Evolutionary conservation across 1,284 basidiomycete genomes (phyloP).

Genomic region (Ceratobasidium sp.): DNA sequence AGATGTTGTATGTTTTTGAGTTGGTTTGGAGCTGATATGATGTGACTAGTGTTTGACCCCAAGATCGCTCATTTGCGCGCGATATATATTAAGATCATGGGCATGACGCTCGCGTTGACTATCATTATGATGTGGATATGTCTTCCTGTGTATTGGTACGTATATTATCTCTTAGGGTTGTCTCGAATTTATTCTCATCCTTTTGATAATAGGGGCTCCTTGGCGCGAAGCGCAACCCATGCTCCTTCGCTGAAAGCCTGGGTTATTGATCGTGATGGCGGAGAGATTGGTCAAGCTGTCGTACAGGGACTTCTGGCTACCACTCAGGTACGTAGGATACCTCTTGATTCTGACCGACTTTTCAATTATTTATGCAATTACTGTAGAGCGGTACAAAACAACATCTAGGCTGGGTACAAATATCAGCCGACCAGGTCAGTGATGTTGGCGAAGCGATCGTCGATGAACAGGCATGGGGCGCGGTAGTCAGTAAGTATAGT

Average conservation of each 20-base stretch:
- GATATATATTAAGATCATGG: conserved; percentile 47
- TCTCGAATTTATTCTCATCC: not conserved
- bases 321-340: conserved; percentile 40
- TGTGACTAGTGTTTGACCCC: conserved; percentile 43
- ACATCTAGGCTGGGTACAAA: conserved; percentile 56
- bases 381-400: conserved; percentile 51
- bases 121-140: conserved; percentile 47
- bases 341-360: too few species aligned
- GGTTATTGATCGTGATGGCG: conserved; percentile 64
- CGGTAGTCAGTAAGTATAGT: conserved; percentile 57
- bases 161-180: not conserved
- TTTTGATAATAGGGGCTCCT: conserved; percentile 43
- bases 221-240: conserved; percentile 39
- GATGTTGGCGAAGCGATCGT: conserved; percentile 55
- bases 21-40: not conserved
- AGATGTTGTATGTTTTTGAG: not conserved
- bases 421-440: conserved; percentile 51
- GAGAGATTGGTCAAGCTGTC: conserved; percentile 59
- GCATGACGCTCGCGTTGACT: conserved; percentile 38
- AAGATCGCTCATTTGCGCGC: conserved; percentile 44
- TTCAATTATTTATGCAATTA: not conserved
- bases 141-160: conserved; percentile 17
- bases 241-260: conserved; percentile 58
- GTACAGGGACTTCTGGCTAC: conserved; percentile 54
- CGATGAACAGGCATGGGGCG: conserved; percentile 57